A percentile compares a stretch with the other conserved stretches of the same genome.
These are phyloP conservation scores for Thymus mandschuricus DNA, from an alignment of 257 asterid genomes.

Conservation along the genomic window DNA sequence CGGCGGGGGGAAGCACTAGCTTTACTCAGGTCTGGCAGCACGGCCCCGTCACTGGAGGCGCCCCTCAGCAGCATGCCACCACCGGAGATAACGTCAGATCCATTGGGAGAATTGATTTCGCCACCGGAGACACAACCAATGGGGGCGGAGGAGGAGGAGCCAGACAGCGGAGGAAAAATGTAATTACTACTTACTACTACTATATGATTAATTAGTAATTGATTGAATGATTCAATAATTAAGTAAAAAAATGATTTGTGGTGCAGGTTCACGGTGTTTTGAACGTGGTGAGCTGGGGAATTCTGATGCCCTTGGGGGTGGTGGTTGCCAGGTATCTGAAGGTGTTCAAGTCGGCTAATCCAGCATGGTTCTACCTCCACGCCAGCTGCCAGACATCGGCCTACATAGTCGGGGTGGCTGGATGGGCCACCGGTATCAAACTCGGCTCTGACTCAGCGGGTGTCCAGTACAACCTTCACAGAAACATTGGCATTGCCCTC, in stretches of 20 bases:
- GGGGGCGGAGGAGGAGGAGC: constrained; percentile 35
- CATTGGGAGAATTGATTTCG: constrained; percentile 52
- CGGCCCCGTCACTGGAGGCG: constrained; percentile 49
- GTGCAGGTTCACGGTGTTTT: constrained; percentile 70
- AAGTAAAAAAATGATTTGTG: too few relatives aligned
- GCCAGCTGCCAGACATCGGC: constrained; percentile 61
- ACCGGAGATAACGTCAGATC: constrained; percentile 39
- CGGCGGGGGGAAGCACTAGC: constrained; percentile 52
- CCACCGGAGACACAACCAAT: constrained; percentile 39
- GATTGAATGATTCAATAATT: too few relatives aligned
- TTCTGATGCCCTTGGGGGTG: constrained; percentile 71
- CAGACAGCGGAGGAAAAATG: constrained; percentile 48
- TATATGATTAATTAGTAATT: too few relatives aligned
- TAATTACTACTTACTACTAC: constrained; percentile 30
- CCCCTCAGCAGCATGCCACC: constrained; percentile 26
- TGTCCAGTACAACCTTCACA: constrained; percentile 41
- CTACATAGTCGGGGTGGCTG: constrained; percentile 73
- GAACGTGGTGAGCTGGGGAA: constrained; percentile 86
- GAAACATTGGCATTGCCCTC: constrained; percentile 67
- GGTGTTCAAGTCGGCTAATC: constrained; percentile 68
- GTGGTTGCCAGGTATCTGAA: constrained; percentile 67
- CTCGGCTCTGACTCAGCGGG: constrained; percentile 70
- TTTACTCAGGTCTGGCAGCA: constrained; percentile 76
- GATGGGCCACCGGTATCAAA: constrained; percentile 79
- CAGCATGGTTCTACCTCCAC: constrained; percentile 86